Base-by-base conservation (phyloP, 768 basidiomycete genomes). In the Boletus subparvulus region DNA sequence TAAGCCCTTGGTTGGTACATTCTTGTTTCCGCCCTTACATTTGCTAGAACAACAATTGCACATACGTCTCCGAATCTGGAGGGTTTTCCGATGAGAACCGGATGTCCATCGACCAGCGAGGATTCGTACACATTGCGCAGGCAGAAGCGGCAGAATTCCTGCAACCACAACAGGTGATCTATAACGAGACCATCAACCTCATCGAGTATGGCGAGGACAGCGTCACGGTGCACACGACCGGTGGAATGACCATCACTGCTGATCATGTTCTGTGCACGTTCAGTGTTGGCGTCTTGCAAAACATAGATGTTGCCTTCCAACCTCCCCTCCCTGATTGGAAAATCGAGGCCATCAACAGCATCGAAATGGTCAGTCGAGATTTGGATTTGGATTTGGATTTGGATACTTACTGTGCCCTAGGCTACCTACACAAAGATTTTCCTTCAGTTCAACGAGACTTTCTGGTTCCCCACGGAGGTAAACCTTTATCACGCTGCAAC, bases 341-440 rank as follows among this genome's bases (percentile, higher is more conserved):
- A 65, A 54, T 74, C n/a, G 86, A 87, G 54, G 86, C 85, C 6
- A 81, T 87, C 37, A 78, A 82, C 33, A 80, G 78, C 48, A 81
- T 86, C 70, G 72, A 72, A 8, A 87, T 87, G 86, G 84, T 78
- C 41, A 52, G 70, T 43, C 14, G 26, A 8, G 2, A 16, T 42
- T 13, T 8, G 24, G 2, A 21, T 21, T 21, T 8, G 24, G 2
- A 21, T 21, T 21, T 21, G 21, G 21, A 21, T 41, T 28, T 3
- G 10, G n/a, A 17, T 28, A 1, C 54, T 58, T 47, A 60, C 6
- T 9, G 10, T 50, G n/a, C 16, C 6, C 10, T 49, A 79, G 78
- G 77, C 75, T 12, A 84, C 81, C 1, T 88, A 85, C 59, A 85
- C 86, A 2, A 88, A 88, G 67, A 85, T 88, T 28, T 87, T 86